phyloP scores from a whole-genome alignment of 108 stramenopile species.

The Hondaea fermentalgiana region DNA sequence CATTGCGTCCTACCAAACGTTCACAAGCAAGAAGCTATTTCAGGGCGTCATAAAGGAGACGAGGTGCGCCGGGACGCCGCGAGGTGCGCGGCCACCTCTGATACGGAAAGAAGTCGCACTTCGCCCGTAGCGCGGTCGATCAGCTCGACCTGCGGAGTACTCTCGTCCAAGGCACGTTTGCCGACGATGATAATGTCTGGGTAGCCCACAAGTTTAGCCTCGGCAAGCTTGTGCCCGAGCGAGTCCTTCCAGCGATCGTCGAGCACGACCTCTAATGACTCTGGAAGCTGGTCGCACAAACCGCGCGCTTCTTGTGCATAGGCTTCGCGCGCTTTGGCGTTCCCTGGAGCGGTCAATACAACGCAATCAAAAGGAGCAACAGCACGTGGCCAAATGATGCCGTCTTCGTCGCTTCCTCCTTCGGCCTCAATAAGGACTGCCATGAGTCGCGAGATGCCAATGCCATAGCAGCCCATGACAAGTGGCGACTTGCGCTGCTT shows the following conservation, averaged over 20 bases:
- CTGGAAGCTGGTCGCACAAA: background rate
- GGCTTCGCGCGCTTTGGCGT: background rate
- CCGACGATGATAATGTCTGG: conserved; percentile 17
- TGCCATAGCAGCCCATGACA: background rate
- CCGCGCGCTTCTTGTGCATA: background rate
- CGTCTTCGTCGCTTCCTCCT: background rate
- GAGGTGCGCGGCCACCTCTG: background rate
- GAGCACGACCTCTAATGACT: background rate
- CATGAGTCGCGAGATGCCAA: background rate
- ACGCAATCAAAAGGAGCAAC: background rate
- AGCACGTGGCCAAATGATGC: background rate
- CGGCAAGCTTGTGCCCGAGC: background rate
- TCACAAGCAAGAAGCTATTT: too few species aligned
- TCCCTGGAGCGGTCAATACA: background rate
- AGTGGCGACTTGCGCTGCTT: background rate
- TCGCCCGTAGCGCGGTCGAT: background rate
- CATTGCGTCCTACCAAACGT: too few species aligned
- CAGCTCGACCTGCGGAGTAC: background rate
- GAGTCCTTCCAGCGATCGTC: background rate
- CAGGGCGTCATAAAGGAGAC: too few species aligned
- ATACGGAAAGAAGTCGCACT: background rate
- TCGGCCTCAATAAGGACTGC: background rate
- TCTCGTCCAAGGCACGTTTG: background rate
- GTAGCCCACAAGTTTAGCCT: background rate
- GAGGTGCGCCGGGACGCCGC: background rate